Percentiles rank a stretch among this genome's conserved stretches.
phyloP scores from a whole-genome alignment of 2,329 filamentous ascomycete genomes.

The Alternaria sp. region DNA sequence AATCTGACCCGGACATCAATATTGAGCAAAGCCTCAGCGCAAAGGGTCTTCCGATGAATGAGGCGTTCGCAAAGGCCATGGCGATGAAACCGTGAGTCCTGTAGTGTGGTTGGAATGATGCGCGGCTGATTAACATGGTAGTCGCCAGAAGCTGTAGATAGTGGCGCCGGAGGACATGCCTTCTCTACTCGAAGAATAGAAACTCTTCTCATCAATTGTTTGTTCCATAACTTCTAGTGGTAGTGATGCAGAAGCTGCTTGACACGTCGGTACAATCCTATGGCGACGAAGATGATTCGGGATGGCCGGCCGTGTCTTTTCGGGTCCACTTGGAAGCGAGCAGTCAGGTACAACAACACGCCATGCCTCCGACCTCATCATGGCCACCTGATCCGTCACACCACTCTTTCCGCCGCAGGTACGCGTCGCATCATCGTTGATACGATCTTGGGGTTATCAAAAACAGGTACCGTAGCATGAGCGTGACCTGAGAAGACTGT shows the following conservation, averaged over 20 bases:
- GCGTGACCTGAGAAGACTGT: slow-evolving; percentile 42
- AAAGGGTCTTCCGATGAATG: slow-evolving; percentile 34
- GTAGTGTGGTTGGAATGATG: background rate
- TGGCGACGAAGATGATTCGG: slow-evolving; percentile 13
- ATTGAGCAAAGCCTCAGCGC: slow-evolving; percentile 39
- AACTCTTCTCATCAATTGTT: background rate
- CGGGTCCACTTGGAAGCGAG: slow-evolving; percentile 25
- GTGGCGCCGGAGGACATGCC: no score
- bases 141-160: slow-evolving; percentile 13
- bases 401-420: slow-evolving; percentile 24
- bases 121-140: slow-evolving; percentile 15
- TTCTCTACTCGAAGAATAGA: background rate
- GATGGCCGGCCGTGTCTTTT: slow-evolving; percentile 18
- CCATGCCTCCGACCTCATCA: slow-evolving; percentile 31
- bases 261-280: background rate
- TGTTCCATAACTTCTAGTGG: background rate
- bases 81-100: slow-evolving; percentile 34
- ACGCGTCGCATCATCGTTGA: slow-evolving; percentile 25
- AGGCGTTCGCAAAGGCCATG: slow-evolving; percentile 35
- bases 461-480: slow-evolving; percentile 33
- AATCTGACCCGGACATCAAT: slow-evolving; percentile 60
- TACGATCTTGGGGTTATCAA: slow-evolving; percentile 19
- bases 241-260: slow-evolving; percentile 15
- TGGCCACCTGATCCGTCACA: slow-evolving; percentile 36
- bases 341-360: slow-evolving; percentile 28